Percentiles rank a stretch among this genome's conserved stretches.
phyloP scores from a whole-genome alignment of 768 basidiomycete genomes.

The Chalciporus pseudorubinellus region DNA sequence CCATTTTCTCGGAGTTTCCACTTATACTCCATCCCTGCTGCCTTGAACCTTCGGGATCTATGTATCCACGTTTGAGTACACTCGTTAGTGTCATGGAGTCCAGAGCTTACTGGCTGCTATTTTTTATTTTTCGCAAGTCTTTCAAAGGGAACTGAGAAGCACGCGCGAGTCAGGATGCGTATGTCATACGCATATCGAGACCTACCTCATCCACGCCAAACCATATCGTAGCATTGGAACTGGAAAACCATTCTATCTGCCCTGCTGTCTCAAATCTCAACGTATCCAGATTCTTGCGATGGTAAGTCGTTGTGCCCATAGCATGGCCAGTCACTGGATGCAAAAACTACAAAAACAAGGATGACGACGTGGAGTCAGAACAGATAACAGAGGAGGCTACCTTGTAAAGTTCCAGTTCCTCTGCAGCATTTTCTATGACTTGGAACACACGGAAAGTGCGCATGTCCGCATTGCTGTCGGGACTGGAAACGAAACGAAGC shows the following conservation, averaged over 20 bases:
- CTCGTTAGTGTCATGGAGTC: background rate
- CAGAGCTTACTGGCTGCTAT: constrained; percentile 46
- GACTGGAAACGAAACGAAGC: constrained; percentile 38
- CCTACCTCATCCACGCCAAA: constrained; percentile 50
- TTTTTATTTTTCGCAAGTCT: constrained; percentile 51
- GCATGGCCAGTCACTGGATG: constrained; percentile 44
- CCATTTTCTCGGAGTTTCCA: constrained; percentile 51
- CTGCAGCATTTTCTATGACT: constrained; percentile 26
- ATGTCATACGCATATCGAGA: background rate
- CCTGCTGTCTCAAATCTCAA: constrained; percentile 51
- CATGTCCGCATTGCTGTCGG: constrained; percentile 33
- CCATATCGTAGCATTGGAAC: constrained; percentile 42
- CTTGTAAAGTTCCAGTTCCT: constrained; percentile 43
- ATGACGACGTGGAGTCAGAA: background rate
- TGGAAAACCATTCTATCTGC: constrained; percentile 50
- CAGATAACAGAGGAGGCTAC: constrained; percentile 18
- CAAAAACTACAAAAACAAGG: constrained; percentile 33
- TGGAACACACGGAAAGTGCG: constrained; percentile 45
- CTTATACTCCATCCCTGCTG: constrained; percentile 48
- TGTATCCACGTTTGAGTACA: constrained; percentile 2
- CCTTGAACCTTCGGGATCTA: constrained; percentile 57
- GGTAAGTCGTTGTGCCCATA: constrained; percentile 44
- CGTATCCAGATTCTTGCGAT: constrained; percentile 46
- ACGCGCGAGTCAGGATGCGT: background rate
- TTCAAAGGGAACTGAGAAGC: constrained; percentile 37